Conservation (phyloP, 768 basidiomycete species). For the Sarcomyxa edulis region DNA sequence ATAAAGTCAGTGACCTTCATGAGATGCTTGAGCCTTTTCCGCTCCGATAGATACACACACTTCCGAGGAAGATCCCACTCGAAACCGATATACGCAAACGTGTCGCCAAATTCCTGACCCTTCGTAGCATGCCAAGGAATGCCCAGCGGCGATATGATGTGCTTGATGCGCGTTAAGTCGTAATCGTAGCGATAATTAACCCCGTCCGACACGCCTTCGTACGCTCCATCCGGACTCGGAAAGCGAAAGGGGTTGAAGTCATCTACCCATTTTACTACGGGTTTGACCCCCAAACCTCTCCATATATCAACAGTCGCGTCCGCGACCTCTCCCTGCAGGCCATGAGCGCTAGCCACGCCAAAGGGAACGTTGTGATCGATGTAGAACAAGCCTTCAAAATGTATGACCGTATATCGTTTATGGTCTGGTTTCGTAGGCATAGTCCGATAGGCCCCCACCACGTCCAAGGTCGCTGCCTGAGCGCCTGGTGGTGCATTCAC, state of each 20-base stretch:
- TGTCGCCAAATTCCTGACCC: constrained; percentile 13
- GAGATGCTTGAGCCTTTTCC: constrained; percentile 20
- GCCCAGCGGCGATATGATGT: too few species aligned
- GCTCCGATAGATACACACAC: constrained; percentile 18
- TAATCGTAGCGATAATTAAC: constrained; percentile 9
- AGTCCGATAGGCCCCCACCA: constrained; percentile 20
- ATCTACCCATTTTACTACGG: constrained; percentile 22
- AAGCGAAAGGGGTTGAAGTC: constrained; percentile 20
- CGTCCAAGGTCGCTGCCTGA: constrained; percentile 22
- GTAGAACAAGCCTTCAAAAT: constrained; percentile 12
- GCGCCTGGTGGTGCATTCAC: constrained; percentile 21
- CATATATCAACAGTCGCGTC: constrained; percentile 20
- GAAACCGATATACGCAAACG: constrained; percentile 21
- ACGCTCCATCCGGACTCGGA: constrained; percentile 13
- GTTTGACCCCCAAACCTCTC: constrained; percentile 9
- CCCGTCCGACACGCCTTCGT: too few species aligned
- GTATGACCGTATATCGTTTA: constrained; percentile 14
- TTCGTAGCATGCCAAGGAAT: constrained; percentile 21
- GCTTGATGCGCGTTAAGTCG: constrained; percentile 7
- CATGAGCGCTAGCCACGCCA: constrained; percentile 15
- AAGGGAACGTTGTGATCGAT: constrained; percentile 19
- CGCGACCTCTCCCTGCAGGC: constrained; percentile 18
- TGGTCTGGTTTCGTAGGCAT: constrained; percentile 20
- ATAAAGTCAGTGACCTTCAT: constrained; percentile 7
- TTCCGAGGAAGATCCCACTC: constrained; percentile 19